Base-by-base conservation (phyloP, 345 rosid species). In the Citrus australasica region DNA sequence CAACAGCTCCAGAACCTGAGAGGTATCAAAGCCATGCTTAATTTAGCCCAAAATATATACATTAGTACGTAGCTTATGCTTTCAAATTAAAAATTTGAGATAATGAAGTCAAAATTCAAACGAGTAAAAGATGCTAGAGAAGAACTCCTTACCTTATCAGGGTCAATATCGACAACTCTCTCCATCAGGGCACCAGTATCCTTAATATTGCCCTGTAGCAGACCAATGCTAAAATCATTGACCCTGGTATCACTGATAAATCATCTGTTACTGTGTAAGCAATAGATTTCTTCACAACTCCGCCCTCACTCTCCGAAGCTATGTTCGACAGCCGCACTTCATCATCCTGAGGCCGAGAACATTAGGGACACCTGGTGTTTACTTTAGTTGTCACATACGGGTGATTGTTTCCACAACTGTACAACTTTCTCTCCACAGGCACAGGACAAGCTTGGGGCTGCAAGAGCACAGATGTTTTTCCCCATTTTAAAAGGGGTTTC, bases 261-360 rank as follows among this genome's bases (percentile, higher is more conserved):
- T 82, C 77, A 79, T 79, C 74, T 3, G 27, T 66, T 62, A 82
- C 85, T 74, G 59, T 79, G 19, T 77, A 81, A 1, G 75, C 61
- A 11, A 77, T 69, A 58, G 56, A 16, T 0, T 56, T 78, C 13
- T 78, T 74, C 73, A 69, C 81, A 56, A 51, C 33, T 35, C 81
- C 77, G 9, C 21, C 1, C 71, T 40, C 33, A 27, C 46, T 40
- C 17, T n/a, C 22, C 2, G 3, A 22, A 64, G 2, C n/a, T 64
- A 35, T 16, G 2, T 30, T 28, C 35, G 16, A 9, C 0, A 0
- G 66, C 5, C 0, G 6, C 22, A 28, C 4, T 62, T 16, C 22
- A 28, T 28, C 0, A 24, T 0, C 2, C 17, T 4, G 51, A 51
- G 6, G 19, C 2, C 7, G 0, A 51, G 35, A 21, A 14, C 28